Base-by-base conservation (phyloP, 495 filamentous ascomycete species). In the Penicillium silybi region DNA sequence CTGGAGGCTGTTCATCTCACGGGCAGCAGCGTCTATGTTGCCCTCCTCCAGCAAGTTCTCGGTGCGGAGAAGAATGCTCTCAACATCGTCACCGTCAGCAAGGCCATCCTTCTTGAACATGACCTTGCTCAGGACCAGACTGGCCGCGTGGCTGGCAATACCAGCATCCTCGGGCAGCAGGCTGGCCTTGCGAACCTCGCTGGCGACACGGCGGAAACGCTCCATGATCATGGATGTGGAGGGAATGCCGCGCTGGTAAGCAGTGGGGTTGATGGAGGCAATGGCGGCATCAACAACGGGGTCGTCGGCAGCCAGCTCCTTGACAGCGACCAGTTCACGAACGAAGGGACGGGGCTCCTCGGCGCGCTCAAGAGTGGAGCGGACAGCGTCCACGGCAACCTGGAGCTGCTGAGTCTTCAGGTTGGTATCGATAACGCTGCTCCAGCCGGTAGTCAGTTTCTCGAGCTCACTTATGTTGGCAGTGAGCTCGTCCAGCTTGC, bases 31-130 rank as follows among this genome's bases (percentile, higher is more conserved):
- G 63, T 98, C 95, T 27, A 98, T 71, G 59, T 95, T 81, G 25
- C 93, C 95, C 71, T 97, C 88, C 72, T 97, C 90, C 11, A 98
- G 76, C 57, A 87, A 79, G 4, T 81, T 91, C 71, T 97, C 90
- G 2, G 93, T 90, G 49, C 93, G 77, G 2, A 88, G 85, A 11
- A 98, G 80, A 54, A 96, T 83, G 64, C 90, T 95, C 78, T 97
- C 93, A 18, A 97, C 92, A 64, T 98, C 93, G 58, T 93, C 83
- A 20, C 95, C 92, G 23, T 81, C 79, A 1, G 92, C 85, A 38
- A 93, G 74, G n/a, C 85, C 88, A 62, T 89, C 81, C 77, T 96
- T 96, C 77, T 86, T 87, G 80, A 98, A 97, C 69, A 97, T 79
- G 20, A 97, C 75, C 70, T 95, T 92, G 75, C 88, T 95, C 65